Evolutionary conservation across 2,329 filamentous ascomycete genomes (phyloP), one percentile per base, ranked within the genome.

Genomic region (Scortechinia acanthostroma): DNA sequence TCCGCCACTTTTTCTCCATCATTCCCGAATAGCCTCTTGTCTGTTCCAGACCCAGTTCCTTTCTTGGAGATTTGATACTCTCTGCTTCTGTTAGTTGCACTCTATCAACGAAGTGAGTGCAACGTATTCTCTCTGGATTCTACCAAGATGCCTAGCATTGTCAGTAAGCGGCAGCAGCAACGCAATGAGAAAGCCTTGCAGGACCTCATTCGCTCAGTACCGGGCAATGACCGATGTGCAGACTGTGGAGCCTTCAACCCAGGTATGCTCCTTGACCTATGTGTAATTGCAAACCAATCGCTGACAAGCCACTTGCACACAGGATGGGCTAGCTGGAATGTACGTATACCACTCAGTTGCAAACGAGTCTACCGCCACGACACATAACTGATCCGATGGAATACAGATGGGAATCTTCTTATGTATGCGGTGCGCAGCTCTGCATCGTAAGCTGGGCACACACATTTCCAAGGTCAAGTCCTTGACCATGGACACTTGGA

Each of bases 381-480:
- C 42, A 33, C 37, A 51, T 50, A 43, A 45, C 45, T 14, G 42
- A n/a, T 21, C 46, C 23, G 50, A 43, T 51, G 47, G 22, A 33
- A 13, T 51, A 40, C 59, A 96, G 88, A 71, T 98, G 66, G 93
- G 93, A 48, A 81, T 97, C 52, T 98, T 98, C 62, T 74, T 98
- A 43, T 98, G 93, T 69, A 94, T 98, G 87, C 88, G 93, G 61
- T 98, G 93, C 73, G 93, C 91, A 45, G 80, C 90, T 45, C 78
- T 97, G 58, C 93, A 98, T 70, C 88, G 93, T 59, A 97, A 97
- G 68, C 74, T 98, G 58, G 93, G 93, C 49, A 97, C 93, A 33
- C 93, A 98, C 65, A 89, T 98, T 51, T 96, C 91, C 53, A 98
- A 98, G 65, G 90, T 98, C 71, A 98, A 98, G 67, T 97, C 91